Conservation (phyloP, 176 grass and related monocot genomes). For the Puya raimondii region DNA sequence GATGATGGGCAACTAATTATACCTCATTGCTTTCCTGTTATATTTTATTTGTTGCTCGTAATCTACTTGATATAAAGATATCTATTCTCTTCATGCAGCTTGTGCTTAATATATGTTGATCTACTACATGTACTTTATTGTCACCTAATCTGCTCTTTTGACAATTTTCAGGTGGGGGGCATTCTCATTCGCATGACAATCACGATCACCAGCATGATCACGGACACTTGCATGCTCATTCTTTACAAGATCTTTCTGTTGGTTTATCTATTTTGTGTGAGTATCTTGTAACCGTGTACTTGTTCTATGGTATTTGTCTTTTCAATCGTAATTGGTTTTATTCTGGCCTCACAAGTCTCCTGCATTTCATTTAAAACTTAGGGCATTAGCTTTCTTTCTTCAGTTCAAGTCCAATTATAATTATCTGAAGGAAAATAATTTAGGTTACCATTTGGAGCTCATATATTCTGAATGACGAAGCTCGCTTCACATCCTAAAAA, state of each 20-base stretch:
- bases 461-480: too few relatives aligned
- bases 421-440: too few relatives aligned
- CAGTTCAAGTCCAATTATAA: too few relatives aligned
- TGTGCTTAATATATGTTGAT: not conserved
- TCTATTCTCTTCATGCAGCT: not conserved
- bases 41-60: too few relatives aligned
- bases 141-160: constrained; percentile 17
- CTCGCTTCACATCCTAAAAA: too few relatives aligned
- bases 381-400: too few relatives aligned
- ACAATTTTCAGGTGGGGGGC: constrained; percentile 54
- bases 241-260: constrained; percentile 90
- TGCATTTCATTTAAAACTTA: too few relatives aligned
- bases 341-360: not conserved
- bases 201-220: constrained; percentile 51
- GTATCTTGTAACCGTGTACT: constrained; percentile 14
- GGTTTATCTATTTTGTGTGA: constrained; percentile 91
- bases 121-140: constrained; percentile 3
- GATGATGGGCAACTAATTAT: too few relatives aligned
- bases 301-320: not conserved
- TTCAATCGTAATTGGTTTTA: not conserved
- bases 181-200: constrained; percentile 63
- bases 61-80: too few relatives aligned
- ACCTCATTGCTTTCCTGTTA: too few relatives aligned
- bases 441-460: too few relatives aligned
- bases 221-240: constrained; percentile 75